Evolutionary conservation across 1,139 yeast genomes (phyloP), one percentile per base, ranked within the genome.

Genomic region (Wickerhamomyces sp.): DNA sequence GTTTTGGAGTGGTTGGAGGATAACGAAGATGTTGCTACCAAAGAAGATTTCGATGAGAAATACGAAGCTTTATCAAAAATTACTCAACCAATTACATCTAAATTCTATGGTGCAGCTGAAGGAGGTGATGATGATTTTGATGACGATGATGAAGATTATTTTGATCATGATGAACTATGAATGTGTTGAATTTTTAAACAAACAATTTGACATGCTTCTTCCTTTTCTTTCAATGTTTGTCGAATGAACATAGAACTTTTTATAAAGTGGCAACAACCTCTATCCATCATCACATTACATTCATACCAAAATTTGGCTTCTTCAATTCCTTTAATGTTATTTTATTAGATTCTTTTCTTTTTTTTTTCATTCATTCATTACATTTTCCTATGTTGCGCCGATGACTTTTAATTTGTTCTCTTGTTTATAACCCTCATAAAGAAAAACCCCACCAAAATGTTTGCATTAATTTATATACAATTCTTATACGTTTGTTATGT

Each of bases 41-140:
- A 85, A 60, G 98, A 90, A 69, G 99, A 93, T 63, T 85, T 87
- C 60, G 95, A 89, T 51, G 98, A 90, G 69, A 95, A 90, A 72
- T 88, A 81, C 71, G 95, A 90, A 67, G 80, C 85, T 64, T 79
- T 93, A 66, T 79, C 86, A 54, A 79, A 85, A 59, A 73, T 85
- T 63, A 96, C 96, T 43, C 84, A 82, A 70, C 98, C 98, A 67
- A 90, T 93, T 63, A 89, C 96, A 45, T 78, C 94, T 58, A 93
- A 93, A 75, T 73, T 93, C 57, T 93, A 91, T 69, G 90, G 82
- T 50, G 77, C 73, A 48, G 81, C 79, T 45, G 79, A 71, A 46
- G 79, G 69, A 45, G 76, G 63, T 37, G 76, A 65, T 37, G 75
- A 65, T 40, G 72, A 63, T 40, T 78, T 60, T 39, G 79, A 68